Percentiles rank a stretch among this genome's conserved stretches.
Conservation (phyloP, 192 early-diverging fungal species). For the Linnemannia hyalina region DNA sequence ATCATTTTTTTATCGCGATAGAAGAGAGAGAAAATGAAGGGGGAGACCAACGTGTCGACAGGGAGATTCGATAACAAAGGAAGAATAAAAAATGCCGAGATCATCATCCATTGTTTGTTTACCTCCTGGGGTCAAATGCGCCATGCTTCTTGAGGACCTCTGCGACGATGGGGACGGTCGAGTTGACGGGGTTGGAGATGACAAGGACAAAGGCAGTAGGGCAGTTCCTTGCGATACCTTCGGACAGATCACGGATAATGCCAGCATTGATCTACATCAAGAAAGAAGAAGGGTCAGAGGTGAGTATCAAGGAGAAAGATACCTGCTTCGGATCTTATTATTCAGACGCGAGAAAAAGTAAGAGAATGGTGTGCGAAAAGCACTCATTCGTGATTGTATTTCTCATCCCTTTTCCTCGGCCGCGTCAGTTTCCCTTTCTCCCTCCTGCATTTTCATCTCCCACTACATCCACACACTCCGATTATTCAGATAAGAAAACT, state of each 20-base stretch:
- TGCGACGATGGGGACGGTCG: conserved; percentile 95
- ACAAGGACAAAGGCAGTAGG: conserved; percentile 88
- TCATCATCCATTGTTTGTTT: conserved; percentile 1
- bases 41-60: background rate
- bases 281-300: background rate
- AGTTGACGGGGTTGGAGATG: conserved; percentile 98
- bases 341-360: background rate
- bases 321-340: background rate
- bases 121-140: conserved; percentile 85
- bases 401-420: background rate
- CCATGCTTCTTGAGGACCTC: conserved; percentile 91
- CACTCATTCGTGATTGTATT: background rate
- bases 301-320: background rate
- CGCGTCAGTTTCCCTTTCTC: too few relatives aligned
- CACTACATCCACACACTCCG: too few relatives aligned
- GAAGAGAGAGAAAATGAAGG: background rate
- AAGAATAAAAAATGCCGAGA: background rate
- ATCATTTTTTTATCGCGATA: background rate
- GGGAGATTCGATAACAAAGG: background rate
- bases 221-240: conserved; percentile 76
- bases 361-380: background rate
- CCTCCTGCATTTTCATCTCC: too few relatives aligned
- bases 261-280: conserved; percentile 88
- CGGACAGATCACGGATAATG: conserved; percentile 88
- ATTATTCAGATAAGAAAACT: too few relatives aligned